Evolutionary conservation across 2,329 filamentous ascomycete species (phyloP).

Genomic region (Zymoseptoria passerinii): DNA sequence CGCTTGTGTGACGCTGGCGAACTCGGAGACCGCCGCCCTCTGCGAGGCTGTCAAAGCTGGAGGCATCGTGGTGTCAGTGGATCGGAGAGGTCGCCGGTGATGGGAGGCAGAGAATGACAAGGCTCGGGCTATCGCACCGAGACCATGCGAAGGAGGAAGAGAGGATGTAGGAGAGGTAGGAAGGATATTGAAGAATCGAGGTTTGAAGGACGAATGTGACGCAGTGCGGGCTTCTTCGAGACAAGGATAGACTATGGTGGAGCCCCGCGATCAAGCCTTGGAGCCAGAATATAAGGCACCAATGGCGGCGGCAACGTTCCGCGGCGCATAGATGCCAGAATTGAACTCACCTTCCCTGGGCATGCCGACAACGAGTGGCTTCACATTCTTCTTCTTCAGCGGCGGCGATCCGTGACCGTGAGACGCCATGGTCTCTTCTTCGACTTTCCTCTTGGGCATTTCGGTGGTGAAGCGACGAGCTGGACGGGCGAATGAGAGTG

Average conservation of each 20-base stretch:
- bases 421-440: background rate
- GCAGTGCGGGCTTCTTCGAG: background rate
- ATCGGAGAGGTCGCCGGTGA: background rate
- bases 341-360: constrained; percentile 4
- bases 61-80: constrained; percentile 32
- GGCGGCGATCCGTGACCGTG: background rate
- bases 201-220: background rate
- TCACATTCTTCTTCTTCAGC: background rate
- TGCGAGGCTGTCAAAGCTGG: constrained; percentile 39
- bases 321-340: background rate
- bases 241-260: background rate
- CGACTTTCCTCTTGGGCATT: constrained; percentile 10
- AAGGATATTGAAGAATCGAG: background rate
- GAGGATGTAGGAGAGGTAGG: background rate
- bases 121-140: background rate
- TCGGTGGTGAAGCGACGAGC: background rate
- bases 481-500: background rate
- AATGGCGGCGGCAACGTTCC: background rate
- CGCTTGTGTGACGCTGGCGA: constrained; percentile 37
- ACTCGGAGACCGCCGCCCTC: constrained; percentile 39
- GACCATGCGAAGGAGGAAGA: background rate
- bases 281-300: background rate
- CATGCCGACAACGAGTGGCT: background rate
- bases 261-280: background rate
- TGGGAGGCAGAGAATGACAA: background rate